A percentile compares a stretch with the other conserved stretches of the same genome.
phyloP scores from a whole-genome alignment of 495 filamentous ascomycete genomes.

The Tuber indicum region DNA sequence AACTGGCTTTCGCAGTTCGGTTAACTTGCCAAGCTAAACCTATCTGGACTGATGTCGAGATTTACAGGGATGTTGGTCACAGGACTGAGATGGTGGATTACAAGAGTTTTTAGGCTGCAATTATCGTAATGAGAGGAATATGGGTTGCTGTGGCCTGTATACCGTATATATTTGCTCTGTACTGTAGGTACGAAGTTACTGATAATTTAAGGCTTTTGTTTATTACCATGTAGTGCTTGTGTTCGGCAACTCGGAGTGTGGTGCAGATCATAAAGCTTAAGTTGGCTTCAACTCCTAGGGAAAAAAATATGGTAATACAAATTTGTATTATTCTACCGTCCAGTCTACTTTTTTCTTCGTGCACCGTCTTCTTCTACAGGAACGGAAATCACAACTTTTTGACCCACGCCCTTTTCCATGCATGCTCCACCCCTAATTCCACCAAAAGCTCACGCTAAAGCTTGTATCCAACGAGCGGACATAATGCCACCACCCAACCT shows the following conservation, averaged over 20 bases:
- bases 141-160: background rate
- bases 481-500: constrained; percentile 96
- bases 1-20: no score
- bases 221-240: background rate
- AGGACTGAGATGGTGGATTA: no score
- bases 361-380: background rate
- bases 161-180: background rate
- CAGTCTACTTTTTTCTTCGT: background rate
- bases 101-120: no score
- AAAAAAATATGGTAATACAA: background rate
- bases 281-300: background rate
- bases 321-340: background rate
- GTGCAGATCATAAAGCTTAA: background rate
- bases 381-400: background rate
- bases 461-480: constrained; percentile 77
- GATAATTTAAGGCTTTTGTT: background rate
- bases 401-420: background rate
- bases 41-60: no score
- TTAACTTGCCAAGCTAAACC: no score
- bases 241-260: background rate
- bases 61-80: no score
- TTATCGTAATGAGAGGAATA: background rate
- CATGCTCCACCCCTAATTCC: constrained; percentile 52
- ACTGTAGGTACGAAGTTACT: background rate
- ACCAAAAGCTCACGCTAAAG: constrained; percentile 98